Conservation (phyloP, 2,329 filamentous ascomycete genomes). For the Aureobasidium melanogenum region DNA sequence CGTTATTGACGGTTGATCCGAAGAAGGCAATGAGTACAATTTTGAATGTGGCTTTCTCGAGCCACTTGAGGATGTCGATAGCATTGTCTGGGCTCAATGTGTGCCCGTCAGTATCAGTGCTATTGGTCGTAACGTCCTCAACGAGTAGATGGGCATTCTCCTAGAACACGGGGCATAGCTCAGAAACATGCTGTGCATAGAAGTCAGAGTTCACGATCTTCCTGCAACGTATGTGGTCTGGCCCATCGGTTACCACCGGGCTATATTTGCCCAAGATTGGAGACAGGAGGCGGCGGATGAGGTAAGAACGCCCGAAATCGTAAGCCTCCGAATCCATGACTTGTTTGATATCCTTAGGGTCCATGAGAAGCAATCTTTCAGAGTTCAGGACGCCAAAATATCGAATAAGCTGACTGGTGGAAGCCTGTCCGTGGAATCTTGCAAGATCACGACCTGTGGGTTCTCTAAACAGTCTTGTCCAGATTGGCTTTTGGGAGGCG, state of each 20-base stretch:
- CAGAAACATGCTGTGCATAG: neutral
- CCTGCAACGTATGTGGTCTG: neutral
- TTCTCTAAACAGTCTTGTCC: neutral
- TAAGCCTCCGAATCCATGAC: conserved; percentile 4
- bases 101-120: neutral
- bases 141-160: neutral
- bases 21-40: neutral
- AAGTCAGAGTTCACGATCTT: neutral
- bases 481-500: neutral
- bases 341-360: conserved; percentile 4
- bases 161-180: neutral
- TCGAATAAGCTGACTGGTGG: neutral
- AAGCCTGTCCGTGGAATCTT: neutral
- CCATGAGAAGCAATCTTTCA: neutral
- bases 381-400: conserved; percentile 7
- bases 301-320: conserved; percentile 3
- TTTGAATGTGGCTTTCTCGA: neutral
- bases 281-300: conserved; percentile 5
- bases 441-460: neutral
- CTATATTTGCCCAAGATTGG: neutral
- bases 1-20: neutral
- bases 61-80: neutral
- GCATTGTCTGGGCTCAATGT: neutral
- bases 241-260: neutral
- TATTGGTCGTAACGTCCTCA: neutral